Conservation (phyloP, 306 rosid genomes). For the Cucurbita argyrosperma region DNA sequence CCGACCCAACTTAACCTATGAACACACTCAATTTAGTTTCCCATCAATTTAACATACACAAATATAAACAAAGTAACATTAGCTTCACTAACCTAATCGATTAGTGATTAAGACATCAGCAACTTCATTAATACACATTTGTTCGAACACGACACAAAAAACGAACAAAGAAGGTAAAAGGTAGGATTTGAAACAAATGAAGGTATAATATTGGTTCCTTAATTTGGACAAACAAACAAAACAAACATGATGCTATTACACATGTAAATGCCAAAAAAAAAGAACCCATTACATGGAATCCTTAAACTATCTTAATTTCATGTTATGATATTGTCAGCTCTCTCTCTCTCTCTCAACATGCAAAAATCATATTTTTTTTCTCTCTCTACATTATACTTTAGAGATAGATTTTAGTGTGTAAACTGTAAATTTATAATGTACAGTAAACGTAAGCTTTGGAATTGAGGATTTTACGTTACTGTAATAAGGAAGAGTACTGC, state of each 20-base stretch:
- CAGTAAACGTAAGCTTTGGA: constrained; percentile 5
- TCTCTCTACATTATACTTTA: not conserved
- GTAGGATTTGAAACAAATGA: not conserved
- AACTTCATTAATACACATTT: too few relatives aligned
- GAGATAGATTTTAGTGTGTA: not conserved
- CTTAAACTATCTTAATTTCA: not conserved
- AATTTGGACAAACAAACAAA: not conserved
- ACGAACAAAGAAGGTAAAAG: not conserved
- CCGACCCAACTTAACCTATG: too few relatives aligned
- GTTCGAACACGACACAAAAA: too few relatives aligned
- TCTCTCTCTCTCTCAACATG: not conserved
- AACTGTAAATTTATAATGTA: not conserved
- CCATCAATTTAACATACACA: too few relatives aligned
- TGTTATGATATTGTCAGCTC: not conserved
- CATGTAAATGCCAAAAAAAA: not conserved
- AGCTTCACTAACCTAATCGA: too few relatives aligned
- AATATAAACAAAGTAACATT: too few relatives aligned
- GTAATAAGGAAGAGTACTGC: not conserved
- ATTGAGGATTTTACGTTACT: not conserved
- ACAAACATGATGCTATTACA: not conserved
- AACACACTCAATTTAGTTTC: too few relatives aligned
- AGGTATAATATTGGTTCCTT: not conserved
- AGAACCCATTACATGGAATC: not conserved
- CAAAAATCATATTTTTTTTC: not conserved
- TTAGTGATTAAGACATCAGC: too few relatives aligned